A percentile compares a stretch with the other conserved stretches of the same genome.
Conservation (phyloP, 257 asterid genomes). For the Mitragyna speciosa region DNA sequence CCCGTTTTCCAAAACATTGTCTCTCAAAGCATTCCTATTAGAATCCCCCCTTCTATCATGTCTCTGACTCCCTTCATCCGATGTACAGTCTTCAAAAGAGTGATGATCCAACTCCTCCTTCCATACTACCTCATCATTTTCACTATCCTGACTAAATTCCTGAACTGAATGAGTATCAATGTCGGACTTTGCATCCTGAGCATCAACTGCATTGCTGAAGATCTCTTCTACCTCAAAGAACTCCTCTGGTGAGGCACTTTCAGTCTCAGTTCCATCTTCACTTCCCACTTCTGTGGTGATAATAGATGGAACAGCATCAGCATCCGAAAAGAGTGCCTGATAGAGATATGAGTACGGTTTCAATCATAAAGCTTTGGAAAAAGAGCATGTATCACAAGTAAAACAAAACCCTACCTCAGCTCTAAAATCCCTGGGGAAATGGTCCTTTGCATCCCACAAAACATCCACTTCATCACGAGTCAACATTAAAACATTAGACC, state of each 20-base stretch:
- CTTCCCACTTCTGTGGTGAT: constrained; percentile 47
- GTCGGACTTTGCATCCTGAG: constrained; percentile 66
- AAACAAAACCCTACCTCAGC: constrained; percentile 70
- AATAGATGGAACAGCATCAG: constrained; percentile 64
- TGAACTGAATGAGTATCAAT: constrained; percentile 39
- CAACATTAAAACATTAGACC: constrained; percentile 77
- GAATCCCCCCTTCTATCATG: constrained; percentile 31
- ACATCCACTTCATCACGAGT: constrained; percentile 89
- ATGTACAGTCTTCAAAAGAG: constrained; percentile 83
- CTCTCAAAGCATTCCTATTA: constrained; percentile 22
- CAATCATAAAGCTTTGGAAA: constrained; percentile 42
- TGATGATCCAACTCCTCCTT: constrained; percentile 66
- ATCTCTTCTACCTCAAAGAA: constrained; percentile 98
- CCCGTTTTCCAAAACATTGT: constrained; percentile 27
- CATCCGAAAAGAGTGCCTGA: constrained; percentile 91
- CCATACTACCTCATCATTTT: constrained; percentile 39
- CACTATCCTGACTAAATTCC: constrained; percentile 44
- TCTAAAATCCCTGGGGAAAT: constrained; percentile 73
- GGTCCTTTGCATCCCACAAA: constrained; percentile 85
- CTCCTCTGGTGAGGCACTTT: constrained; percentile 75
- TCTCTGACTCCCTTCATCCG: constrained; percentile 59
- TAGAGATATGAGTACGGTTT: constrained; percentile 43
- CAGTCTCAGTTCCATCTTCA: constrained; percentile 71
- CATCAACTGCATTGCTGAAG: constrained; percentile 66
- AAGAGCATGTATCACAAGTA: constrained; percentile 32